A percentile compares a stretch with the other conserved stretches of the same genome.
phyloP scores from a whole-genome alignment of 1,284 basidiomycete species.

The Marasmius tenuissimus region DNA sequence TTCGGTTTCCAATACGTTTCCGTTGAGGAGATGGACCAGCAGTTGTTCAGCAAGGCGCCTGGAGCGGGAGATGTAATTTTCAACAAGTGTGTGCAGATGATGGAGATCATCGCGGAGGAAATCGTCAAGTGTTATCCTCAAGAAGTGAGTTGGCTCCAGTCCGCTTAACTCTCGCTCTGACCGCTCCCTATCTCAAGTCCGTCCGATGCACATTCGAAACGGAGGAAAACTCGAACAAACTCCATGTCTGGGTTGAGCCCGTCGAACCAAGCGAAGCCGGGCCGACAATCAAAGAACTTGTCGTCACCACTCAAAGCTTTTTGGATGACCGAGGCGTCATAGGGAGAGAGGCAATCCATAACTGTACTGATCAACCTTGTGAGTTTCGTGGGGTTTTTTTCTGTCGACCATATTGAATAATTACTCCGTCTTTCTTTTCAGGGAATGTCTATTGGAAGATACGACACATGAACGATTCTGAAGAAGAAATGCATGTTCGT shows the following conservation, averaged over 20 bases:
- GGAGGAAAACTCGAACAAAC: slow-evolving; percentile 32
- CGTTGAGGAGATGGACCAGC: slow-evolving; percentile 84
- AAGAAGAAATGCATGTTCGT: slow-evolving; percentile 31
- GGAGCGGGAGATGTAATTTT: slow-evolving; percentile 77
- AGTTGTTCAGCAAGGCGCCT: slow-evolving; percentile 65
- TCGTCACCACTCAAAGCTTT: slow-evolving; percentile 33
- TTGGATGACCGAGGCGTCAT: slow-evolving; percentile 28
- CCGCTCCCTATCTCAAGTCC: slow-evolving; percentile 36
- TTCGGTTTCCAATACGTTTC: slow-evolving; percentile 97
- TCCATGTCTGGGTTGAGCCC: slow-evolving; percentile 72
- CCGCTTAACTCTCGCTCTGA: background rate
- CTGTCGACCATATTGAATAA: background rate
- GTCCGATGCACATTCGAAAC: slow-evolving; percentile 65
- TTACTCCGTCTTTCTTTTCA: slow-evolving; percentile 22
- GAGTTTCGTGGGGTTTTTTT: slow-evolving; percentile 20
- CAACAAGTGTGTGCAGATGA: slow-evolving; percentile 68
- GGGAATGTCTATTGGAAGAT: slow-evolving; percentile 60
- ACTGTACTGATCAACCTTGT: slow-evolving; percentile 37
- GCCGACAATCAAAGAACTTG: slow-evolving; percentile 35
- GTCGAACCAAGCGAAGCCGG: slow-evolving; percentile 41
- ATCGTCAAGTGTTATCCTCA: slow-evolving; percentile 65
- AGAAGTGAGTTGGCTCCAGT: slow-evolving; percentile 43
- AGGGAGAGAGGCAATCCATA: slow-evolving; percentile 33
- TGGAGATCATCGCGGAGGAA: slow-evolving; percentile 72
- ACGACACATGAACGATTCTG: slow-evolving; percentile 31